Evolutionary conservation across 208 protist species (phyloP), one percentile per base, ranked within the genome.

Genomic region (Crithidia thermophila): DNA sequence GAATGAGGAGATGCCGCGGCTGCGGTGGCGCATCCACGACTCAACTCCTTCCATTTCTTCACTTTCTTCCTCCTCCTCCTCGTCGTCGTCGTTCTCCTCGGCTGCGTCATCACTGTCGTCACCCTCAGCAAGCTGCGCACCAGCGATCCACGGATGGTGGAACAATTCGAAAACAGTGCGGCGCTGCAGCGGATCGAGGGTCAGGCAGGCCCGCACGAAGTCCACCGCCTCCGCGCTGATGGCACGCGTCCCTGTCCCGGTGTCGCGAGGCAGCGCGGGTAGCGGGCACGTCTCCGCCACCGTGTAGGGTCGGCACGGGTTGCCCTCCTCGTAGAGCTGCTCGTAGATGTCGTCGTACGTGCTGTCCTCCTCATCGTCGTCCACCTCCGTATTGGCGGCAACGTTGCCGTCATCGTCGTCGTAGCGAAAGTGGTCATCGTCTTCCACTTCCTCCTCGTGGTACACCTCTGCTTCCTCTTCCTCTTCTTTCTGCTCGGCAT

Each of bases 111-210:
- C n/a, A n/a, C n/a, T n/a, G n/a, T n/a, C n/a, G n/a, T n/a, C n/a
- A n/a, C n/a, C n/a, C n/a, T n/a, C n/a, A n/a, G n/a, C n/a, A n/a
- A n/a, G n/a, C n/a, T n/a, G n/a, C n/a, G 1, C 4, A 25, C 60
- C 21, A 45, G 71, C 70, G 37, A 91, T 85, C 85, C 85, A 91
- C 10, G 81, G 76, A 37, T 86, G 81, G 1, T 79, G 52, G 57
- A 74, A 82, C 13, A 91, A 73, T 34, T 91, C 82, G 40, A 77
- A 75, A 13, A 84, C 72, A 10, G 77, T 81, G 50, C 75, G 79
- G 9, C 85, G 81, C 28, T 86, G 56, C 5, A 21, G 11, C 14
- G 75, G 67, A 53, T 87, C 77, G 11, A 85, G 52, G 6, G 34
- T 21, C 13, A 88, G 58, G 37, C 85, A 91, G 45, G 53, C 51